These are phyloP conservation scores for Microdochium paspali DNA, from an alignment of 2,329 filamentous ascomycete genomes.

Conservation along the genomic window DNA sequence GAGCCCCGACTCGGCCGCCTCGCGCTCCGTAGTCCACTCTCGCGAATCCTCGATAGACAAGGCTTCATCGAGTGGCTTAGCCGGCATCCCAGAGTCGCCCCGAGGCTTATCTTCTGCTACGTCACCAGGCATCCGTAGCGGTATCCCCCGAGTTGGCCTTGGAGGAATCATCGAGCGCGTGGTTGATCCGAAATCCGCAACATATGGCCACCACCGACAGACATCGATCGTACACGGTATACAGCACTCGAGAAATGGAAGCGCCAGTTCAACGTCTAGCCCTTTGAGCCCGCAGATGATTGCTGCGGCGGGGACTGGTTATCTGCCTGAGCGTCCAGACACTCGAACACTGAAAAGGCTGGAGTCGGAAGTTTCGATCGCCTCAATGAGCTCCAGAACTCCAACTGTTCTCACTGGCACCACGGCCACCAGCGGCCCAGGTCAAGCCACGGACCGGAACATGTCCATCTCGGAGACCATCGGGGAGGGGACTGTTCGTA, in stretches of 20 bases:
- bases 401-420: slow-evolving; percentile 38
- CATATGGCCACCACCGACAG: slow-evolving; percentile 85
- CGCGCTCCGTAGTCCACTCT: slow-evolving; percentile 33
- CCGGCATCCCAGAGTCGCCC: slow-evolving; percentile 20
- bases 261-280: slow-evolving; percentile 70
- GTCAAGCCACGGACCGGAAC: slow-evolving; percentile 18
- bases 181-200: slow-evolving; percentile 43
- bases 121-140: slow-evolving; percentile 29
- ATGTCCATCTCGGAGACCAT: too few species aligned
- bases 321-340: slow-evolving; percentile 42
- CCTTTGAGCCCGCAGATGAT: slow-evolving; percentile 85
- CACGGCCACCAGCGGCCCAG: slow-evolving; percentile 19
- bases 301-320: slow-evolving; percentile 51
- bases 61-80: slow-evolving; percentile 24
- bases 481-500: slow-evolving; percentile 35
- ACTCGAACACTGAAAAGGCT: slow-evolving; percentile 35
- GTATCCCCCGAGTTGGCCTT: slow-evolving; percentile 29
- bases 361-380: slow-evolving; percentile 30
- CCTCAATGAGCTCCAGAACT: slow-evolving; percentile 25
- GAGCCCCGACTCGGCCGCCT: neutral
- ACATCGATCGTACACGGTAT: slow-evolving; percentile 96
- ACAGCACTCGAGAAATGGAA: slow-evolving; percentile 86
- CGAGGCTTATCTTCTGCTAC: slow-evolving; percentile 16
- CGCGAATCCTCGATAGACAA: slow-evolving; percentile 52
- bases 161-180: slow-evolving; percentile 38